Conservation (phyloP, 108 stramenopile genomes). For the Fistulifera pelliculosa region DNA sequence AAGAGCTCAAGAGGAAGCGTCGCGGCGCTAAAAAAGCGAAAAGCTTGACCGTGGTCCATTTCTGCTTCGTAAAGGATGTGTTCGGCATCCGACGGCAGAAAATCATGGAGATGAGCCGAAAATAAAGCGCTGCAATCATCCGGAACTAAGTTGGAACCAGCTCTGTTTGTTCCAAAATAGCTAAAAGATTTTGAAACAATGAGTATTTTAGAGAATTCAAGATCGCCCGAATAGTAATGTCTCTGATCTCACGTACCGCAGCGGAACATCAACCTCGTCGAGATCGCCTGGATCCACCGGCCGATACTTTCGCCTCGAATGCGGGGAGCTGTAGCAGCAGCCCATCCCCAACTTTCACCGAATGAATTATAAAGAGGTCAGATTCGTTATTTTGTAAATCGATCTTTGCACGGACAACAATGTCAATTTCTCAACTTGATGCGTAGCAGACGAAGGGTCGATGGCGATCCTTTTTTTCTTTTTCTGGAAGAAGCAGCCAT, state of each 20-base stretch:
- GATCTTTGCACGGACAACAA: too few species aligned
- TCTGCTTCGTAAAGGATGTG: conserved; percentile 39
- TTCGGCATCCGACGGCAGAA: conserved; percentile 27
- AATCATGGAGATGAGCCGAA: conserved; percentile 26
- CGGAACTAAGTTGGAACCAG: conserved; percentile 24
- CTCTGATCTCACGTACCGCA: not conserved
- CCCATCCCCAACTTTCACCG: conserved; percentile 18
- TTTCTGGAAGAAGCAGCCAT: too few species aligned
- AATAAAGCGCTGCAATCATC: conserved; percentile 42
- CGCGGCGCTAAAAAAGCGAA: conserved; percentile 23
- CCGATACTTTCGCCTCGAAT: conserved; percentile 28
- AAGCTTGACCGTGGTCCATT: conserved; percentile 40
- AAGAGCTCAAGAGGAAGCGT: conserved; percentile 1
- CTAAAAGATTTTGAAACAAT: conserved; percentile 11
- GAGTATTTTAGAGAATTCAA: too few species aligned
- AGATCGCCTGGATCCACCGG: conserved; percentile 33
- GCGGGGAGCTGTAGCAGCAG: conserved; percentile 37
- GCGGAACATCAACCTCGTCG: conserved; percentile 25
- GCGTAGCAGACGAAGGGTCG: too few species aligned
- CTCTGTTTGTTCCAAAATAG: conserved; percentile 32
- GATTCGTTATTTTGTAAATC: too few species aligned
- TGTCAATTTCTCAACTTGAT: too few species aligned
- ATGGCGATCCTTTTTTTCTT: too few species aligned
- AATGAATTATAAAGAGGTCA: too few species aligned
- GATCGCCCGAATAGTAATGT: too few species aligned